Conservation (phyloP, 352 stramenopile species). For the Sclerospora graminicola region DNA sequence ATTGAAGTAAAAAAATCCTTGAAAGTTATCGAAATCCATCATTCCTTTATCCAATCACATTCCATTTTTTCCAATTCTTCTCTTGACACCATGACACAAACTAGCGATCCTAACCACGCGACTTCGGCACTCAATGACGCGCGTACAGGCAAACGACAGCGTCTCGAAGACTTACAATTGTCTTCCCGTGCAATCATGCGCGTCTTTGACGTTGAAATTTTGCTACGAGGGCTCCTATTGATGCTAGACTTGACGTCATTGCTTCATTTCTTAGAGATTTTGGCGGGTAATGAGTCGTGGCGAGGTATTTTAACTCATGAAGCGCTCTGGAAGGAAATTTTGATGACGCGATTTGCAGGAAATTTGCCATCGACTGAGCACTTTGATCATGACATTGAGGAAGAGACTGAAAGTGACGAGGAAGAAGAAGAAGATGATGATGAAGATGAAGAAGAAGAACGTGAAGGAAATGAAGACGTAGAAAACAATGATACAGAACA, state of each 20-base stretch:
- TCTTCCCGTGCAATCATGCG: not conserved
- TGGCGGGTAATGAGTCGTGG: conserved; percentile 18
- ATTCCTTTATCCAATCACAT: conserved; percentile 11
- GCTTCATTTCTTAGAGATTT: conserved; percentile 21
- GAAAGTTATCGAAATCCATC: too few species aligned
- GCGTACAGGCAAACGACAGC: conserved; percentile 10
- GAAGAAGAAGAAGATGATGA: conserved; percentile 11
- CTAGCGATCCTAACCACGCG: conserved; percentile 7
- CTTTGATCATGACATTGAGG: conserved; percentile 11
- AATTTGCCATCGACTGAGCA: conserved; percentile 11
- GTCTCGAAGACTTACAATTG: not conserved
- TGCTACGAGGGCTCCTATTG: conserved; percentile 18
- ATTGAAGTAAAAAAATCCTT: too few species aligned
- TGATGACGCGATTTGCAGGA: conserved; percentile 15
- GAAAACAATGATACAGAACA: conserved; percentile 10
- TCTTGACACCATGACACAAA: conserved; percentile 7
- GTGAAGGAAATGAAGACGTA: not conserved
- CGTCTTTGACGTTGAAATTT: conserved; percentile 24
- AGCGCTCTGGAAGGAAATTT: conserved; percentile 18
- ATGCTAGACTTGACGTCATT: conserved; percentile 21
- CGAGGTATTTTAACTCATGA: conserved; percentile 10
- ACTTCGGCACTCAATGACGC: not conserved
- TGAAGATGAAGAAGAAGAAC: conserved; percentile 6
- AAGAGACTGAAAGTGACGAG: conserved; percentile 7
- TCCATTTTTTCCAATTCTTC: conserved; percentile 4